Base-by-base conservation (phyloP, 352 stramenopile genomes). In the Peronospora destructor region DNA sequence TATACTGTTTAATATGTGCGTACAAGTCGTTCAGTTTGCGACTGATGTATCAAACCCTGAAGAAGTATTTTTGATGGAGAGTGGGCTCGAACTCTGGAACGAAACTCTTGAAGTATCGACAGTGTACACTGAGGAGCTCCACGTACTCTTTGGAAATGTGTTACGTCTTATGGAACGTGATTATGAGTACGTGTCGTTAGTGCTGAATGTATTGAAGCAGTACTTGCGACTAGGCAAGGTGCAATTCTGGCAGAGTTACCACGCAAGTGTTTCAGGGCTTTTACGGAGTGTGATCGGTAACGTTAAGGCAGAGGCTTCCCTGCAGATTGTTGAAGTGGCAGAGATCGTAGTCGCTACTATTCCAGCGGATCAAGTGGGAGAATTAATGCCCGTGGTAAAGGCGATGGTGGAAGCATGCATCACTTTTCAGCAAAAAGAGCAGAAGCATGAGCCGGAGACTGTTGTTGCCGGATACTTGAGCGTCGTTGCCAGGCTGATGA, bases 31-130 rank as follows among this genome's bases (percentile, higher is more conserved):
- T 41, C 64, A 58, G 0, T 84, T 87, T 33, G 75, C 77, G 13
- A 91, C 84, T 0, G 79, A 94, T 46, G 55, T 87, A 29, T 71
- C 68, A 45, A 87, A 94, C 42, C 77, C 82, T 6, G 80, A 94
- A 39, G 68, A 88, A 45, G 76, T 94, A 17, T 92, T 88, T 35
- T 62, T 92, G 11, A 91, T 94, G 78, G 82, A 94, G 42, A 84
- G 61, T 53, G 84, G 81, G 1, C 47, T 92, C 13, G 75, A 85
- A 40, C 59, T 92, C 3, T 92, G 84, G 84, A 69, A 56, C 25
- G 64, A 82, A 42, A 69, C 71, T 8, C 58, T 87, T 7, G 58
- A 70, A 12, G 64, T 84, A 36, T 64, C 64, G 1, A 62, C 59
- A 1, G 43, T 56, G 11, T 92, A 94, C 64, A 79, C 66, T 0